A percentile compares a stretch with the other conserved stretches of the same genome.
Conservation (phyloP, 768 basidiomycete species). For the Boletales sp. region DNA sequence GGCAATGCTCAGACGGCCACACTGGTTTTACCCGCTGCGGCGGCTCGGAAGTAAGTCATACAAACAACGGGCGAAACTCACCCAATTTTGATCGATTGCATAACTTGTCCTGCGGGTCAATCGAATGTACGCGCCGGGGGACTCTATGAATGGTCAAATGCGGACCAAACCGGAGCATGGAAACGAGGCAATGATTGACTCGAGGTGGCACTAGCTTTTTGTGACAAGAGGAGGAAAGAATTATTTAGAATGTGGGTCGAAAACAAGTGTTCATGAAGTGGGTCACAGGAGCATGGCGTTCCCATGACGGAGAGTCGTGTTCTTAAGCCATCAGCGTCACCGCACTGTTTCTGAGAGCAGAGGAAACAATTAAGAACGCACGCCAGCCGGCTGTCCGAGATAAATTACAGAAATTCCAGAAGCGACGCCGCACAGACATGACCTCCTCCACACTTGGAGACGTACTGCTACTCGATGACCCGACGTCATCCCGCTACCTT, state of each 20-base stretch:
- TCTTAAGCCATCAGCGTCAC: conserved; percentile 1
- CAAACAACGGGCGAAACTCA: not conserved
- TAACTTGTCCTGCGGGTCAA: no score
- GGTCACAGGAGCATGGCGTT: conserved; percentile 3
- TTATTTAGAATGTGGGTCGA: no score
- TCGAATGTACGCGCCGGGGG: no score
- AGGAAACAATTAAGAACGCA: conserved; percentile 22
- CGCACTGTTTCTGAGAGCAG: not conserved
- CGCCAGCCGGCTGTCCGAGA: conserved; percentile 17
- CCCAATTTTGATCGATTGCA: not conserved
- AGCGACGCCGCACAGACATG: conserved; percentile 11
- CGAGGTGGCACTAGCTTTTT: no score
- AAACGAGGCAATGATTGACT: no score
- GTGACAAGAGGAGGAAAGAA: no score
- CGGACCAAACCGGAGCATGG: no score
- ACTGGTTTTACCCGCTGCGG: not conserved
- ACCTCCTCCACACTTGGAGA: conserved; percentile 8
- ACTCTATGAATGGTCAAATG: no score
- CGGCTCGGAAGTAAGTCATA: not conserved
- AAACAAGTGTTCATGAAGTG: not conserved
- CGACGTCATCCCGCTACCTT: conserved; percentile 23
- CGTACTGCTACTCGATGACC: not conserved
- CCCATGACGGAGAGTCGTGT: conserved; percentile 9
- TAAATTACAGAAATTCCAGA: conserved; percentile 28
- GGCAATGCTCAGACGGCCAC: not conserved